Percentiles rank a stretch among this genome's conserved stretches.
Conservation (phyloP, 495 filamentous ascomycete genomes). For the Oleoguttula mirabilis region DNA sequence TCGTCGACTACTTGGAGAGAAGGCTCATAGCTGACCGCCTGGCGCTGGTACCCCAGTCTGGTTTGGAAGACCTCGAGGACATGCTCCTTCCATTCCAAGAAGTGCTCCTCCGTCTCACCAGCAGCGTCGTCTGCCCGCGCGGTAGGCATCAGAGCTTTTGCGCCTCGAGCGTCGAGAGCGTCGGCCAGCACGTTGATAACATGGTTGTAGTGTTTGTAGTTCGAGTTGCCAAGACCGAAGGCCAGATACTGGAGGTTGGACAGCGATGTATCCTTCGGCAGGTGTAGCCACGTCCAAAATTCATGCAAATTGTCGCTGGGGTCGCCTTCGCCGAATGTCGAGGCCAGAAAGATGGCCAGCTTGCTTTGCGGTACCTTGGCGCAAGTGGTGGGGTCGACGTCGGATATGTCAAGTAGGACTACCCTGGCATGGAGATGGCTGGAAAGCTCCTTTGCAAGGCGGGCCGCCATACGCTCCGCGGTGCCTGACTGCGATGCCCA, state of each 20-base stretch:
- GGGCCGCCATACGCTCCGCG: constrained; percentile 38
- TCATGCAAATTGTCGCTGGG: constrained; percentile 39
- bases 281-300: constrained; percentile 36
- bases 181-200: constrained; percentile 35
- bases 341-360: constrained; percentile 39
- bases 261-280: constrained; percentile 24
- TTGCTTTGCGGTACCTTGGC: constrained; percentile 31
- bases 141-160: constrained; percentile 30
- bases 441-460: constrained; percentile 36
- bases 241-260: constrained; percentile 33
- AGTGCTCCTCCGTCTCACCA: constrained; percentile 40
- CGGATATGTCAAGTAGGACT: constrained; percentile 38
- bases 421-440: constrained; percentile 34
- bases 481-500: constrained; percentile 48
- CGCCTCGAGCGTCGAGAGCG: constrained; percentile 30
- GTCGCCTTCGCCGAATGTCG: constrained; percentile 46
- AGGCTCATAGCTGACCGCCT: constrained; percentile 32
- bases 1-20: constrained; percentile 33
- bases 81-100: constrained; percentile 38
- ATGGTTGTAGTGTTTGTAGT: constrained; percentile 42
- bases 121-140: constrained; percentile 38
- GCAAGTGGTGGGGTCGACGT: constrained; percentile 38
- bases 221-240: constrained; percentile 40
- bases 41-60: constrained; percentile 31
- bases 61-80: constrained; percentile 32